These are phyloP conservation scores for Macrolepiota fuliginosa DNA, from an alignment of 768 basidiomycete genomes.

Conservation along the genomic window DNA sequence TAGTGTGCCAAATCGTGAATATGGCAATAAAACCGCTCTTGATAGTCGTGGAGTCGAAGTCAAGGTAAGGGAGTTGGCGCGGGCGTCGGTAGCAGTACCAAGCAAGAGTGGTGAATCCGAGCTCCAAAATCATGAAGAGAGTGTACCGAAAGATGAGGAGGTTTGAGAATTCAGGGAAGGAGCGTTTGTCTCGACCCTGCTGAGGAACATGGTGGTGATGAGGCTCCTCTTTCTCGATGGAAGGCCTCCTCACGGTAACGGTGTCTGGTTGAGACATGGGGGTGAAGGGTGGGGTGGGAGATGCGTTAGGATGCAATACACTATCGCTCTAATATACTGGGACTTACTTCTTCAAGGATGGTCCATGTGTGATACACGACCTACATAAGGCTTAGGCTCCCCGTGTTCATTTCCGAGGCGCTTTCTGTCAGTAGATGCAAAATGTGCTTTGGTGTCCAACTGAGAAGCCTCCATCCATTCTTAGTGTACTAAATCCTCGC, in stretches of 20 bases:
- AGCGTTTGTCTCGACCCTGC: background rate
- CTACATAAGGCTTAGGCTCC: no score
- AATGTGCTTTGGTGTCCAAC: no score
- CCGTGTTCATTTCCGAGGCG: no score
- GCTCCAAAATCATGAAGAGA: background rate
- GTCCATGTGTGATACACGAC: no score
- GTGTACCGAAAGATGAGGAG: background rate
- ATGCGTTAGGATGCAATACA: no score
- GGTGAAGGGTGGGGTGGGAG: no score
- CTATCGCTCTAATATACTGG: no score
- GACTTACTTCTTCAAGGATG: no score
- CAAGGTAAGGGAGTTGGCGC: background rate
- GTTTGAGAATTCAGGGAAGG: background rate
- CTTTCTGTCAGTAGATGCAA: no score
- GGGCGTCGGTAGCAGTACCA: background rate
- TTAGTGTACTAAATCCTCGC: no score
- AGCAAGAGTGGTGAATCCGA: background rate
- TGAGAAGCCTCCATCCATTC: no score
- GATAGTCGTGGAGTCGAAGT: background rate
- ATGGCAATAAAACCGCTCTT: background rate
- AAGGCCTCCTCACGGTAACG: background rate
- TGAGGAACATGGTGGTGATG: background rate
- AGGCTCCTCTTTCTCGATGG: background rate
- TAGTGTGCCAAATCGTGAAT: background rate
- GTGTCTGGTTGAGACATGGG: no score